A percentile compares a stretch with the other conserved stretches of the same genome.
These are phyloP conservation scores for Penicillium egyptiacum DNA, from an alignment of 495 filamentous ascomycete genomes.

Conservation along the genomic window DNA sequence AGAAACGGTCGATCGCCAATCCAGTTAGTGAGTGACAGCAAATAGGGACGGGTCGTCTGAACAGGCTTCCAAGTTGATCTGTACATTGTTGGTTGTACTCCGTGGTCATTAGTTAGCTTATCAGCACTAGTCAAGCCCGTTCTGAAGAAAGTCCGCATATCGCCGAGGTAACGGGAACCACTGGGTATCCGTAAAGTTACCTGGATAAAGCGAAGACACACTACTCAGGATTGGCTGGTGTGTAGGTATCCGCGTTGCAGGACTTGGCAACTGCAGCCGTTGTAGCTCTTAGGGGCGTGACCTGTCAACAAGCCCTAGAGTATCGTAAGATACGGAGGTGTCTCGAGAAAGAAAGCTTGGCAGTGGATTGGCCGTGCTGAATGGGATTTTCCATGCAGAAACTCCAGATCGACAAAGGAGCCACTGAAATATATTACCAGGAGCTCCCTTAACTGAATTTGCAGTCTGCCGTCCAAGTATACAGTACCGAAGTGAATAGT, in stretches of 20 bases:
- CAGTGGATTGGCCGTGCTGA: not conserved
- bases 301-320: constrained; percentile 2
- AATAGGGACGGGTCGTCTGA: constrained; percentile 3
- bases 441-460: not conserved
- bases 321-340: not conserved
- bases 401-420: constrained; percentile 7
- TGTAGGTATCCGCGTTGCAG: constrained; percentile 17
- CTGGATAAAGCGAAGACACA: not conserved
- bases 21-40: constrained; percentile 7
- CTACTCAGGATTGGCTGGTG: constrained; percentile 6
- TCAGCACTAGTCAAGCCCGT: constrained; percentile 1
- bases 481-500: constrained; percentile 5
- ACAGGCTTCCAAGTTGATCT: not conserved
- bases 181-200: not conserved
- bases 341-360: constrained; percentile 6
- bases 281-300: constrained; percentile 5
- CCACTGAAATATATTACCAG: constrained; percentile 6
- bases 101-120: not conserved
- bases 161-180: not conserved
- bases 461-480: not conserved
- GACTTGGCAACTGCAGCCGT: constrained; percentile 7
- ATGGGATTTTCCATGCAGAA: constrained; percentile 11
- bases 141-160: not conserved
- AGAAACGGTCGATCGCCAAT: constrained; percentile 20
- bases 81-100: not conserved